Evolutionary conservation across 2,329 filamentous ascomycete genomes (phyloP), one percentile per base, ranked within the genome.

Genomic region (Calonectria honghensis): DNA sequence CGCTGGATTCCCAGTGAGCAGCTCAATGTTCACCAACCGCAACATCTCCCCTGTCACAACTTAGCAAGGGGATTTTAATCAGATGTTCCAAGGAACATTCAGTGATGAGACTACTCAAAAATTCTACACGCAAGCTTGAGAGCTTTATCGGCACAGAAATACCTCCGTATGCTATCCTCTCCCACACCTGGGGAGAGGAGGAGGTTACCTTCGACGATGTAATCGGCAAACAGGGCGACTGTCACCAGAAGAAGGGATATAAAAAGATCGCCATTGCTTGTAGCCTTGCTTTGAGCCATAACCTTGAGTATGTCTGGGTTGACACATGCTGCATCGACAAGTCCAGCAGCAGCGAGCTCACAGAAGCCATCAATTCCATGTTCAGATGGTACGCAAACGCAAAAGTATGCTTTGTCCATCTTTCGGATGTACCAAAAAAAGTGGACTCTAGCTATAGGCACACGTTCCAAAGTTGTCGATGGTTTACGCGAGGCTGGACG

Each of bases 401-500:
- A 18, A 11, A 54, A 32, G 51, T 54, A 29, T 54, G 51, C 16
- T 54, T 20, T 32, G 51, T 54, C 29, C n/a, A 54, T 20, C 18
- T 54, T 6, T 54, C 51, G 7, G 51, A 54, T 54, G 51, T 54
- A 1, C 6, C 51, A 54, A 10, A 29, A 6, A 29, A 32, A 54
- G 9, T 11, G 3, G 3, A 16, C 9, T 29, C 6, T 10, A 5
- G 9, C 18, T 6, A 14, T 7, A 52, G 16, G 50, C 24, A 52
- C 24, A 29, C 3, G 18, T 32, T 54, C 10, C 29, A 31, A 54
- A 3, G 2, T 18, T 20, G 51, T 32, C 51, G 51, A 5, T 54
- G 51, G 51, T 54, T 54, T 54, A 54, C 51, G 6, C 51, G 51
- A 29, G 51, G 51, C 7, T 54, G 51, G 51, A 54, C 51, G 29